A percentile compares a stretch with the other conserved stretches of the same genome.
Conservation (phyloP, 2,329 filamentous ascomycete genomes). For the Teratosphaeria viscida region DNA sequence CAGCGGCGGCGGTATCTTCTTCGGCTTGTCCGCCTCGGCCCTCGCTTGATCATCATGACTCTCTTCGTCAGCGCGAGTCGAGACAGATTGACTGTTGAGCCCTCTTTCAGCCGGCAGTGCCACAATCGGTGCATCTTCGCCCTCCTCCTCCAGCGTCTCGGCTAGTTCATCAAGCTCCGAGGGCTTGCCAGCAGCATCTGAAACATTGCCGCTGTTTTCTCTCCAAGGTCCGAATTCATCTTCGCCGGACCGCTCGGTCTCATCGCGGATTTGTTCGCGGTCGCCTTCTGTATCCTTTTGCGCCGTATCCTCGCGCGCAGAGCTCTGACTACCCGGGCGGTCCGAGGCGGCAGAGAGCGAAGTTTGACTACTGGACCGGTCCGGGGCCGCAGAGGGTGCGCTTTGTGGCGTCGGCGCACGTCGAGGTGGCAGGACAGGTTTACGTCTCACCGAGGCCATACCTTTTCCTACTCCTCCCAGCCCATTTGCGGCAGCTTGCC, state of each 20-base stretch:
- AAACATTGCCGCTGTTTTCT: slow-evolving; percentile 10
- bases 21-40: not conserved
- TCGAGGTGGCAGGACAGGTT: slow-evolving; percentile 12
- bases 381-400: not conserved
- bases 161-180: not conserved
- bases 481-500: not conserved
- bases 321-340: not conserved
- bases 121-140: not conserved
- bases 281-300: too few species aligned
- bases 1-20: slow-evolving; percentile 1
- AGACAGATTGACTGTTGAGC: not conserved
- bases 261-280: not conserved
- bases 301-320: not conserved
- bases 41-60: not conserved
- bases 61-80: not conserved
- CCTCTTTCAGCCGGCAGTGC: not conserved
- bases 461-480: slow-evolving; percentile 2
- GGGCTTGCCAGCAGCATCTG: not conserved
- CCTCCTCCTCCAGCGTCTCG: not conserved
- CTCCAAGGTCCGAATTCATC: slow-evolving; percentile 18
- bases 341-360: not conserved
- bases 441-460: slow-evolving; percentile 13
- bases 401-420: not conserved
- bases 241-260: not conserved
- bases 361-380: not conserved